phyloP scores from a whole-genome alignment of 805 yeast species.

The Millerozyma miso region DNA sequence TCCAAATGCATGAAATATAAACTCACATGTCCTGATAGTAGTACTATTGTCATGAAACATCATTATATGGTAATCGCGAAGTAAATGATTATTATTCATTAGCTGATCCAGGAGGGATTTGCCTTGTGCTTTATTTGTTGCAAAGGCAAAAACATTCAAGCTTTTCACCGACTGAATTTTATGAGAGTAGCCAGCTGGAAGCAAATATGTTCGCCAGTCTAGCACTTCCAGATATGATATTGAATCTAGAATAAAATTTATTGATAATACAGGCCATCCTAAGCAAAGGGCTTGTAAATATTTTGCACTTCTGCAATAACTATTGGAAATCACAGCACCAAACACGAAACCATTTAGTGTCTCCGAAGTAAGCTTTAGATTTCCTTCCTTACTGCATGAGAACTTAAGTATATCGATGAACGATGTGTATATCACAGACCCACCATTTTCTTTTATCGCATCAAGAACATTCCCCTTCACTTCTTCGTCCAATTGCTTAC shows the following conservation, averaged over 20 bases:
- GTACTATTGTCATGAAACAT: conserved; percentile 25
- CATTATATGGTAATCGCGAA: conserved; percentile 30
- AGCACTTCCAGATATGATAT: conserved; percentile 23
- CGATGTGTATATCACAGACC: conserved; percentile 33
- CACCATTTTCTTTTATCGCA: conserved; percentile 40
- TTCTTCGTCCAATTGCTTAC: conserved; percentile 24
- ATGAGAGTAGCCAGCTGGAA: conserved; percentile 70
- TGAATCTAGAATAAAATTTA: conserved; percentile 52
- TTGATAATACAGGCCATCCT: conserved; percentile 82
- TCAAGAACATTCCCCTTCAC: conserved; percentile 29
- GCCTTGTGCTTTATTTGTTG: conserved; percentile 30
- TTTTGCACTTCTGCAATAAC: conserved; percentile 62
- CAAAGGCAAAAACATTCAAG: conserved; percentile 43
- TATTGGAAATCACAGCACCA: conserved; percentile 62
- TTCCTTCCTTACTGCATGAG: conserved; percentile 2
- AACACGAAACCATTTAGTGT: conserved; percentile 35
- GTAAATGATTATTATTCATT: conserved; percentile 30
- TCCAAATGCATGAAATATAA: conserved; percentile 46
- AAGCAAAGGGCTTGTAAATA: conserved; percentile 72
- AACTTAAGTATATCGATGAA: conserved; percentile 25
- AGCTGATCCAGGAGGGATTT: conserved; percentile 37
- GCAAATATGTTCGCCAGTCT: conserved; percentile 50
- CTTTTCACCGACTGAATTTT: conserved; percentile 43
- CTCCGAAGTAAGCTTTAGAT: conserved; percentile 8
- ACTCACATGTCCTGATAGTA: conserved; percentile 33